A percentile compares a stretch with the other conserved stretches of the same genome.
Conservation (phyloP, 73 alveolate genomes). For the Blepharisma japonicum region DNA sequence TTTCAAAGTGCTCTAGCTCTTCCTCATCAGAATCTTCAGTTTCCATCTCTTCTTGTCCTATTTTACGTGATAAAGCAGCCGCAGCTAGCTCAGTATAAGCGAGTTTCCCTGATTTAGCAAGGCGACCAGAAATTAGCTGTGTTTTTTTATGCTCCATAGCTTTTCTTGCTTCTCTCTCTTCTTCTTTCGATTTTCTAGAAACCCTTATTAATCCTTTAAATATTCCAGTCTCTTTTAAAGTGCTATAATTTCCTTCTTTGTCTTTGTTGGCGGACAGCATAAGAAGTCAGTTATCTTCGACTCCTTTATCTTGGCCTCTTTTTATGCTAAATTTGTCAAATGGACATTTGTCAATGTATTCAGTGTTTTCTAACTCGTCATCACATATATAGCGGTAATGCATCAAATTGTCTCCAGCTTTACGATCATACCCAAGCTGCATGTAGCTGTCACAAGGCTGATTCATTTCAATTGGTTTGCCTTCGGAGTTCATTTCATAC, state of each 20-base stretch:
- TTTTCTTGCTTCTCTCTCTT: background rate
- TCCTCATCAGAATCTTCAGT: slow-evolving; percentile 32
- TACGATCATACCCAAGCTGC: slow-evolving; percentile 54
- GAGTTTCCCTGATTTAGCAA: too few species aligned
- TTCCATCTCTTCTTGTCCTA: slow-evolving; percentile 13
- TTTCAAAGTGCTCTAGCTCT: slow-evolving; percentile 19
- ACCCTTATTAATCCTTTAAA: slow-evolving; percentile 38
- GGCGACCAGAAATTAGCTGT: background rate
- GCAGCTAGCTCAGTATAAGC: too few species aligned
- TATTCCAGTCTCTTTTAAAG: slow-evolving; percentile 41
- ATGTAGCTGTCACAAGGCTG: slow-evolving; percentile 36
- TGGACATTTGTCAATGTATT: slow-evolving; percentile 31
- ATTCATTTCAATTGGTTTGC: slow-evolving; percentile 29
- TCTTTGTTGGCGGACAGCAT: slow-evolving; percentile 32
- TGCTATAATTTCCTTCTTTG: slow-evolving; percentile 18
- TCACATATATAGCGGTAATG: slow-evolving; percentile 81
- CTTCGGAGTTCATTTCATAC: slow-evolving; percentile 23
- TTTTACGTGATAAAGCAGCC: background rate
- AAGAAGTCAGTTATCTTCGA: slow-evolving; percentile 42
- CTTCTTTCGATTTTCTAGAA: slow-evolving; percentile 21
- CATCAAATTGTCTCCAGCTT: slow-evolving; percentile 40
- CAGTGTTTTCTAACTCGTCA: slow-evolving; percentile 45
- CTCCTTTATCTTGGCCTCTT: slow-evolving; percentile 39
- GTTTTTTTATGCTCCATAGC: background rate
- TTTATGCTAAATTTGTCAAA: slow-evolving; percentile 33